Conservation (phyloP, 1,284 basidiomycete species). For the Pseudozyma sp. region DNA sequence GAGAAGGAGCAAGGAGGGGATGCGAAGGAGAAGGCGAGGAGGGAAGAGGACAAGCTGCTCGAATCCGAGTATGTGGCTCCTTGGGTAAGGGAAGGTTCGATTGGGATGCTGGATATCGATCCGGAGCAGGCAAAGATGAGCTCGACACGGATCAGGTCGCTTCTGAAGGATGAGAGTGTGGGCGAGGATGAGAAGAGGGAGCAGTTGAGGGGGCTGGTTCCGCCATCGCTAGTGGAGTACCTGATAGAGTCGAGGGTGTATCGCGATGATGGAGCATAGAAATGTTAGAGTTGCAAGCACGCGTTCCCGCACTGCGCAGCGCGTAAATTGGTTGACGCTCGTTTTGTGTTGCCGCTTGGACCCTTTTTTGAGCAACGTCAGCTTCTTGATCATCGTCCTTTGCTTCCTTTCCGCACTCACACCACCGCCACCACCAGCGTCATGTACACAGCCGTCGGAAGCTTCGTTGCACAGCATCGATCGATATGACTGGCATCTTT, state of each 20-base stretch:
- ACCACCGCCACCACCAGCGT: too few relatives aligned
- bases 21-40: constrained; percentile 10
- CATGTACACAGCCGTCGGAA: neutral
- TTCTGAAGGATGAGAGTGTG: constrained; percentile 20
- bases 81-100: constrained; percentile 41
- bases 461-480: neutral
- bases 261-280: constrained; percentile 2
- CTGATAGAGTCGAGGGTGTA: constrained; percentile 42
- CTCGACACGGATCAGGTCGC: constrained; percentile 47
- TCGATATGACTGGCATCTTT: constrained; percentile 16
- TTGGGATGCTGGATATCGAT: constrained; percentile 50
- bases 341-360: constrained; percentile 12
- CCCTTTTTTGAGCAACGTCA: constrained; percentile 4
- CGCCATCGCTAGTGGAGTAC: constrained; percentile 47
- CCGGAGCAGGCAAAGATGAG: constrained; percentile 38
- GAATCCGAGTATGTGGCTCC: constrained; percentile 24
- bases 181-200: constrained; percentile 9
- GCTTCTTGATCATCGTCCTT: constrained; percentile 6
- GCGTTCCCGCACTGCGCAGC: neutral
- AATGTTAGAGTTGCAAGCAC: constrained; percentile 12
- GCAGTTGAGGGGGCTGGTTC: constrained; percentile 34
- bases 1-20: neutral
- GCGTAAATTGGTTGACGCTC: constrained; percentile 37
- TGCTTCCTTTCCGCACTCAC: neutral
- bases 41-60: constrained; percentile 38